These are phyloP conservation scores for Sclerotinia spermophila DNA, from an alignment of 2,329 filamentous ascomycete genomes.

Conservation along the genomic window DNA sequence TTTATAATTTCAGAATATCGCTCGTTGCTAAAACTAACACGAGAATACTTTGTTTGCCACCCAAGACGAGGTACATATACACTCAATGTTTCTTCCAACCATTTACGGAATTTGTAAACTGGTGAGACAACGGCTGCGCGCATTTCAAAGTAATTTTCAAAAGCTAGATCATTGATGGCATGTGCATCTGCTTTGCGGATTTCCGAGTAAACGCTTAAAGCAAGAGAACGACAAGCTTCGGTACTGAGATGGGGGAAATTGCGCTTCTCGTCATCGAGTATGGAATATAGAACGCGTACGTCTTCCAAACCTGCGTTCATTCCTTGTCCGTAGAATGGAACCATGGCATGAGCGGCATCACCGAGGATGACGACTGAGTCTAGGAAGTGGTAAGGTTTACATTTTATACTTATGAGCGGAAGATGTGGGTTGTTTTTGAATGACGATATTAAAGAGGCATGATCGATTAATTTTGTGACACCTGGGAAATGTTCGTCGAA, in stretches of 20 bases:
- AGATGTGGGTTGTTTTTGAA: slow-evolving; percentile 84
- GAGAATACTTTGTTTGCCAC: slow-evolving; percentile 88
- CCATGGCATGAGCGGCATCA: slow-evolving; percentile 95
- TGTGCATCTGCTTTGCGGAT: slow-evolving; percentile 75
- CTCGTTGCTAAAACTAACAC: slow-evolving; percentile 92
- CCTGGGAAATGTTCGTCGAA: slow-evolving; percentile 86
- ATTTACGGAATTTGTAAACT: slow-evolving; percentile 77
- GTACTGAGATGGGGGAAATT: slow-evolving; percentile 48
- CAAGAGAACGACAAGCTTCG: slow-evolving; percentile 55
- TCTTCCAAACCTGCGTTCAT: slow-evolving; percentile 98
- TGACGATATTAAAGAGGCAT: slow-evolving; percentile 64
- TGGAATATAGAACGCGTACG: slow-evolving; percentile 79
- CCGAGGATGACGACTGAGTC: slow-evolving; percentile 80
- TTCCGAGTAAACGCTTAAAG: slow-evolving; percentile 71
- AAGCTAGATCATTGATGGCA: slow-evolving; percentile 87
- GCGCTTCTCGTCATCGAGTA: slow-evolving; percentile 57
- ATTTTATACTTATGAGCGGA: slow-evolving; percentile 91
- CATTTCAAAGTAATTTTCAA: slow-evolving; percentile 95
- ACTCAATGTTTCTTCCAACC: slow-evolving; percentile 78
- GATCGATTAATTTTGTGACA: slow-evolving; percentile 68
- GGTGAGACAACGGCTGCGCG: slow-evolving; percentile 75
- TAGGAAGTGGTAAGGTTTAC: slow-evolving; percentile 77
- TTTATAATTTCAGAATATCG: slow-evolving; percentile 78
- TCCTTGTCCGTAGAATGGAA: slow-evolving; percentile 96
- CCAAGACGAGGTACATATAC: slow-evolving; percentile 72